Conservation (phyloP, 208 protist genomes). For the Leishmania turanica region DNA sequence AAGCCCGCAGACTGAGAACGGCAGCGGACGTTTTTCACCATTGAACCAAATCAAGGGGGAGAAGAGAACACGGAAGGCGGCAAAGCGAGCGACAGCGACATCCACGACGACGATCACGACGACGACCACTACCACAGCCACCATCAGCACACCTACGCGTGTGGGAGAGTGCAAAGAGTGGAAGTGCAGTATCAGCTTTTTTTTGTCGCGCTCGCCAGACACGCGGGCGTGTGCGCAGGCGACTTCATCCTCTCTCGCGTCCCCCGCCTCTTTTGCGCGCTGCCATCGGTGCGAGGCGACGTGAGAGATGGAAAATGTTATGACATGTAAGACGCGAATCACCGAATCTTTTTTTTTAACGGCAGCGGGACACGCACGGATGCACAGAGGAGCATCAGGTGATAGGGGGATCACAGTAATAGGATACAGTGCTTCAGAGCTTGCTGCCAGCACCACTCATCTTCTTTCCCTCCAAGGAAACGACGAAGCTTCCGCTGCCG, state of each 20-base stretch:
- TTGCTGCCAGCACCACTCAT: not conserved
- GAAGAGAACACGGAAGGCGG: not conserved
- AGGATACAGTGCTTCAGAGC: not conserved
- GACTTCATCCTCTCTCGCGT: not conserved
- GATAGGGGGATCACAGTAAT: not conserved
- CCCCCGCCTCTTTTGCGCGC: not conserved
- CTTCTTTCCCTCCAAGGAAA: conserved; percentile 35
- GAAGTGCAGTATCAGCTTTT: not conserved
- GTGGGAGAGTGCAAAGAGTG: not conserved
- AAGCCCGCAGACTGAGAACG: not conserved
- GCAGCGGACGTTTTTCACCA: not conserved
- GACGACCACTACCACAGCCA: too few relatives aligned
- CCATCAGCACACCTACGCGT: too few relatives aligned
- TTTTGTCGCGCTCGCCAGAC: not conserved
- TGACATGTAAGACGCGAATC: not conserved
- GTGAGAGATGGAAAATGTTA: not conserved
- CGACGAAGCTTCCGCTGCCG: conserved; percentile 58
- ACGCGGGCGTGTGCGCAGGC: not conserved
- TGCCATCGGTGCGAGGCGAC: not conserved
- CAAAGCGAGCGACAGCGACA: not conserved
- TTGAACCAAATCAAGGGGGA: not conserved
- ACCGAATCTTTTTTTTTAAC: not conserved
- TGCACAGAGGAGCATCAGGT: not conserved
- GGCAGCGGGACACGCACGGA: not conserved
- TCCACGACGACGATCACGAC: too few relatives aligned